Conservation (phyloP, 148 eudicot genomes). For the Cornus florida region DNA sequence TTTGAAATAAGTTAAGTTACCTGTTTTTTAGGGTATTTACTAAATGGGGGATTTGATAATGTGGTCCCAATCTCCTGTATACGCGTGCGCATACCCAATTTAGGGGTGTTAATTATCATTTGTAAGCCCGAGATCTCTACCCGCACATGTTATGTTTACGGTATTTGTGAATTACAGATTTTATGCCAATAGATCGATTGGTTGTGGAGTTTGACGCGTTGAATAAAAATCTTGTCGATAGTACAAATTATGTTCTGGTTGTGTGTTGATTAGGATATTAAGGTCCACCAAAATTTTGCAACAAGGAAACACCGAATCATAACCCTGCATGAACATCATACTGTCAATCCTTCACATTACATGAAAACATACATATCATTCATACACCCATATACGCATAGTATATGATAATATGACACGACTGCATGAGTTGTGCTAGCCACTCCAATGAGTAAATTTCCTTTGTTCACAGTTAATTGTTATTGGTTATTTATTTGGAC, state of each 20-base stretch:
- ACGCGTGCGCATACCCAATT: not conserved
- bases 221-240: no score
- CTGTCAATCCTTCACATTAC: not conserved
- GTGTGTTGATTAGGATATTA: not conserved
- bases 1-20: not conserved
- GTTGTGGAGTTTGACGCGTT: not conserved
- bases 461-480: no score
- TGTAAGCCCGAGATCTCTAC: not conserved
- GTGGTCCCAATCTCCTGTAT: constrained; percentile 14
- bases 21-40: not conserved
- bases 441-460: no score
- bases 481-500: no score
- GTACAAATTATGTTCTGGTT: not conserved
- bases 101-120: not conserved
- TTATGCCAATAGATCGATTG: not conserved
- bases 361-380: not conserved
- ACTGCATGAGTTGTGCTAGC: no score
- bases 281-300: not conserved
- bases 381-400: no score
- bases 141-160: not conserved
- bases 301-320: not conserved
- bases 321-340: not conserved
- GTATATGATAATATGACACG: no score
- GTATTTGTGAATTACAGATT: not conserved
- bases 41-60: not conserved